These are phyloP conservation scores for Flaveria linearis DNA, from an alignment of 129 eudicot genomes.

Conservation along the genomic window DNA sequence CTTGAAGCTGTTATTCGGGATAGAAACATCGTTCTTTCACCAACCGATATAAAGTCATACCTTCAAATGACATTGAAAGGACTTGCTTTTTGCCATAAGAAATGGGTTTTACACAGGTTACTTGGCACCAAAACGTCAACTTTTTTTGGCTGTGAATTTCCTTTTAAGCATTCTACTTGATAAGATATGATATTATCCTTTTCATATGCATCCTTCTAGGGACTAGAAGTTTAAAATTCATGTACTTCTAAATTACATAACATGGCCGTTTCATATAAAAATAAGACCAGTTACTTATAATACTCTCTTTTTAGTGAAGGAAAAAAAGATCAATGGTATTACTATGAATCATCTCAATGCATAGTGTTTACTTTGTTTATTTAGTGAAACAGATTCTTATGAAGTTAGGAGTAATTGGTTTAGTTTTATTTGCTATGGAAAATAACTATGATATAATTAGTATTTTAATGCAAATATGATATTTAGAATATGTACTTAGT, in stretches of 20 bases:
- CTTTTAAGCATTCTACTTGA: not conserved
- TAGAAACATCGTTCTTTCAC: constrained; percentile 83
- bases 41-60: constrained; percentile 89
- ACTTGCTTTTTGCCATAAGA: constrained; percentile 89
- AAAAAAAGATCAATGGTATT: not conserved
- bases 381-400: not conserved
- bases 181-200: too few species aligned
- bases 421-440: not conserved
- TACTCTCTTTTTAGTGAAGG: not conserved
- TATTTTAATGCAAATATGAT: constrained; percentile 6
- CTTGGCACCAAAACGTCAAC: not conserved
- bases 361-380: not conserved
- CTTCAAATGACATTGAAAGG: constrained; percentile 95
- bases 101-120: constrained; percentile 97
- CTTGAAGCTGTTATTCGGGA: constrained; percentile 97
- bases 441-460: not conserved
- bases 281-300: not conserved
- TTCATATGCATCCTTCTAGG: not conserved
- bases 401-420: not conserved
- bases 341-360: not conserved
- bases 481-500: not conserved
- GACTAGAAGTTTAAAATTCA: not conserved
- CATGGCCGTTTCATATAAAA: not conserved
- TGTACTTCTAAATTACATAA: not conserved
- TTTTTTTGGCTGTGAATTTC: not conserved